Percentiles rank a stretch among this genome's conserved stretches.
Conservation (phyloP, 768 basidiomycete genomes). For the Lentinula edodes region DNA sequence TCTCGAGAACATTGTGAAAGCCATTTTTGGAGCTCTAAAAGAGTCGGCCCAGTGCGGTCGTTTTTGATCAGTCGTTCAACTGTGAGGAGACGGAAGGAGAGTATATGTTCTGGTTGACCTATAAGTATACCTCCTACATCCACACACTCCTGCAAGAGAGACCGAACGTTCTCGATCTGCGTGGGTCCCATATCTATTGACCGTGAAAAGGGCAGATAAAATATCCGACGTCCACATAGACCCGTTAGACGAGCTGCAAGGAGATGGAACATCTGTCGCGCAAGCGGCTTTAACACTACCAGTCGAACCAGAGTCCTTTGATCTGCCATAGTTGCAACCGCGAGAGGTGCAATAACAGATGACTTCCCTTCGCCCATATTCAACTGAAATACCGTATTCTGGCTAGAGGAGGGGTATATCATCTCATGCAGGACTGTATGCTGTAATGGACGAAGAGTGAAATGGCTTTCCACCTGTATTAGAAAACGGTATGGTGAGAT, state of each 20-base stretch:
- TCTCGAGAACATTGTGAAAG: too few species aligned
- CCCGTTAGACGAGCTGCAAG: conserved; percentile 37
- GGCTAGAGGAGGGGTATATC: conserved; percentile 30
- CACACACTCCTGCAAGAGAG: too few species aligned
- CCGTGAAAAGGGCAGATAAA: conserved; percentile 46
- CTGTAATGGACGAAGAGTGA: conserved; percentile 39
- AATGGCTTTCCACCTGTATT: conserved; percentile 37
- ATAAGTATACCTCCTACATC: too few species aligned
- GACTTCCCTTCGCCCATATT: conserved; percentile 60
- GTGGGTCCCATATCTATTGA: conserved; percentile 17
- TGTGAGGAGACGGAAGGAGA: too few species aligned
- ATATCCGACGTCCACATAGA: conserved; percentile 40
- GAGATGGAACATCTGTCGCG: conserved; percentile 43
- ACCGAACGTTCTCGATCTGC: conserved; percentile 15
- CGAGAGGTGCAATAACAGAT: conserved; percentile 45
- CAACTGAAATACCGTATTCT: conserved; percentile 40
- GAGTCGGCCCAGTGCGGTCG: too few species aligned
- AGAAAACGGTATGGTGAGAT: too few species aligned
- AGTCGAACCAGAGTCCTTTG: conserved; percentile 39
- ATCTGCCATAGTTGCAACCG: conserved; percentile 33
- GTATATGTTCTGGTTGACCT: too few species aligned
- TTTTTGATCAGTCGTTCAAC: too few species aligned
- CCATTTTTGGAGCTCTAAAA: too few species aligned
- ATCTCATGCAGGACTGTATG: conserved; percentile 36
- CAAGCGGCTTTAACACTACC: conserved; percentile 43